phyloP scores from a whole-genome alignment of 139 green algal species.

The Chlorella vulgaris region DNA sequence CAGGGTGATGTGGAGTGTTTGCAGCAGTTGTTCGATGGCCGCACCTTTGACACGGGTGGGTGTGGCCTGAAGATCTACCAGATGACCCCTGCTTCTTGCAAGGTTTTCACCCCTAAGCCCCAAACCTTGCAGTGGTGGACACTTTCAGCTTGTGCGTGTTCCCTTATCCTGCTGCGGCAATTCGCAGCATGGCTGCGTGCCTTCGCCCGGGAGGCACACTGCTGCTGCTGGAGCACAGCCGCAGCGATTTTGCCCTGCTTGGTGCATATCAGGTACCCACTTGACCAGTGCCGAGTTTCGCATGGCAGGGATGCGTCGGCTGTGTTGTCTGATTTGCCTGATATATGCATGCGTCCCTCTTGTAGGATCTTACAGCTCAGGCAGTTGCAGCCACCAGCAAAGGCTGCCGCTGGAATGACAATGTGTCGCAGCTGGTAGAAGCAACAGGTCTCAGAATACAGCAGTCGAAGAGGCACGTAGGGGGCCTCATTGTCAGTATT shows the following conservation, averaged over 20 bases:
- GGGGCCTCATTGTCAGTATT: conserved; percentile 50
- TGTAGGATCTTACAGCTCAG: conserved; percentile 40
- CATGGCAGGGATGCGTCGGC: too few species aligned
- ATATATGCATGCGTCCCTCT: background rate
- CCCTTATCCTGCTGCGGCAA: conserved; percentile 53
- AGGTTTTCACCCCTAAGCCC: background rate
- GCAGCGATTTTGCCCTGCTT: conserved; percentile 12
- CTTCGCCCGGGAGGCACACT: conserved; percentile 58
- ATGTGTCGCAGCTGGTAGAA: conserved; percentile 47
- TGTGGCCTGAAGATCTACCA: background rate
- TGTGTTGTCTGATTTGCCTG: background rate
- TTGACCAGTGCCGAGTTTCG: too few species aligned
- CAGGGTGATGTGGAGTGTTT: conserved; percentile 11
- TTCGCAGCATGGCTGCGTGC: conserved; percentile 48
- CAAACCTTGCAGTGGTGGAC: conserved; percentile 80
- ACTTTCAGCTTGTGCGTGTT: conserved; percentile 78
- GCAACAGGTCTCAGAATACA: conserved; percentile 36
- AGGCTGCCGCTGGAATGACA: conserved; percentile 66
- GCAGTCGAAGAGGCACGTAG: conserved; percentile 36
- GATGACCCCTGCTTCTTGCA: too few species aligned
- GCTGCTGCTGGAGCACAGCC: conserved; percentile 73
- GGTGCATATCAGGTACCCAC: conserved; percentile 32
- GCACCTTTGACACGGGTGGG: conserved; percentile 12
- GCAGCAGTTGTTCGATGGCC: background rate
- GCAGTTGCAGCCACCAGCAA: conserved; percentile 32